Evolutionary conservation across 2,329 filamentous ascomycete genomes (phyloP), one percentile per base, ranked within the genome.

Genomic region (Penicillium carneum): DNA sequence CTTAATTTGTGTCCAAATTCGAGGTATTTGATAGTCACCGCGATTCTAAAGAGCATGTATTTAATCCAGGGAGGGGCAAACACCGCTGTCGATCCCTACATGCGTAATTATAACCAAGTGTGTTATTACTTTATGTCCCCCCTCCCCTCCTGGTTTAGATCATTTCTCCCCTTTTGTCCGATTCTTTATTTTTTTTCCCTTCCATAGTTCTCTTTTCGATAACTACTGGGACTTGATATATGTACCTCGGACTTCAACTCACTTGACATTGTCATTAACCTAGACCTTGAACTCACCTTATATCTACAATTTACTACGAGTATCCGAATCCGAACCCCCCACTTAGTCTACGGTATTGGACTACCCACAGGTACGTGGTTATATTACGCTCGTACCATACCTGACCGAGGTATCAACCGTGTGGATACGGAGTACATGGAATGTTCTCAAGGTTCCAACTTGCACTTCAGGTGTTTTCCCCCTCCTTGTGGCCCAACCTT

Each of bases 61-160:
- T 48, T 18, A 58, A 62, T 62, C 62, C 51, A 64, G 65, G 62
- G 67, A 66, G 67, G 65, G 65, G 66, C 65, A 69, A 67, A 69
- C 65, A 64, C 62, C 31, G 31, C 52, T 51, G 64, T 60, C 61
- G 63, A 67, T 67, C 64, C 39, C 51, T 48, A 42, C 39, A 29
- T 48, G 48, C 33, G 56, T 29, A 45, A 57, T 57, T 57, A 18
- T 51, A 51, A 57, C 45, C 8, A 49, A 49, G 41, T 48, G 49
- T 39, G 31, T 54, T 54, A 56, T 53, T 53, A 34, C 43, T 53
- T 26, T 53, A 26, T 33, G 29, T 42, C 12, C 14, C 31, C 42
- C 52, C n/a, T 36, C 10, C 50, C 8, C 7, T 18, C 39, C 51
- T 29, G 31, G 18, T 36, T 54, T 34, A 46, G 26, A 46, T 46